phyloP scores from a whole-genome alignment of 73 alveolate genomes.

The Paramecium sonneborni region DNA sequence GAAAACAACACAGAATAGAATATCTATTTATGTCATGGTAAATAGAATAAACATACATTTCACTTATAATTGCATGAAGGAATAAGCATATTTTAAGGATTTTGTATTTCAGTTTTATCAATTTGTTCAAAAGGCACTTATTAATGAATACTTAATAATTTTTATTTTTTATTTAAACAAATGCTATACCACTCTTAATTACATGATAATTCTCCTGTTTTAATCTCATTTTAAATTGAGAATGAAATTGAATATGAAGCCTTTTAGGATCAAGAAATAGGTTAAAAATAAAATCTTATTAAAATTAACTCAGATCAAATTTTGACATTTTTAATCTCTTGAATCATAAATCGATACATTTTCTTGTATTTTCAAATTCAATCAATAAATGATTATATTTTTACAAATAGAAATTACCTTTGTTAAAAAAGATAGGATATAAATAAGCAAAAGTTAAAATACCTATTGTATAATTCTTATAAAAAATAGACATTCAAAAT shows the following conservation, averaged over 20 bases:
- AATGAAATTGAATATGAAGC: slow-evolving; percentile 1
- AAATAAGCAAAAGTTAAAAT: neutral
- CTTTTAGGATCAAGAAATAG: neutral
- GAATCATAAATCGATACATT: neutral
- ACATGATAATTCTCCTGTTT: slow-evolving; percentile 10
- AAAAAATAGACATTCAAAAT: neutral
- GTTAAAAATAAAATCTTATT: neutral
- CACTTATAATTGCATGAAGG: slow-evolving; percentile 74
- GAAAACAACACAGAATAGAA: slow-evolving; percentile 49
- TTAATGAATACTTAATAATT: neutral
- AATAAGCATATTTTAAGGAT: slow-evolving; percentile 62
- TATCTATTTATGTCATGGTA: slow-evolving; percentile 75
- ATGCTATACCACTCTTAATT: neutral
- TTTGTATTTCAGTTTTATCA: slow-evolving; percentile 71
- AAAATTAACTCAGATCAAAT: slow-evolving; percentile 7
- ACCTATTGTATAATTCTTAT: neutral
- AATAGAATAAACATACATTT: slow-evolving; percentile 68
- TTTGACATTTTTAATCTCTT: neutral
- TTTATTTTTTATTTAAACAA: neutral
- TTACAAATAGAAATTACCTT: neutral
- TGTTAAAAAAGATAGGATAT: neutral
- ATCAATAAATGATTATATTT: neutral
- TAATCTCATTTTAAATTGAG: slow-evolving; percentile 8
- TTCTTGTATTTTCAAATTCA: neutral
- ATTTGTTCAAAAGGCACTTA: slow-evolving; percentile 70